Conservation (phyloP, 306 rosid genomes). For the Castanospermum australe region DNA sequence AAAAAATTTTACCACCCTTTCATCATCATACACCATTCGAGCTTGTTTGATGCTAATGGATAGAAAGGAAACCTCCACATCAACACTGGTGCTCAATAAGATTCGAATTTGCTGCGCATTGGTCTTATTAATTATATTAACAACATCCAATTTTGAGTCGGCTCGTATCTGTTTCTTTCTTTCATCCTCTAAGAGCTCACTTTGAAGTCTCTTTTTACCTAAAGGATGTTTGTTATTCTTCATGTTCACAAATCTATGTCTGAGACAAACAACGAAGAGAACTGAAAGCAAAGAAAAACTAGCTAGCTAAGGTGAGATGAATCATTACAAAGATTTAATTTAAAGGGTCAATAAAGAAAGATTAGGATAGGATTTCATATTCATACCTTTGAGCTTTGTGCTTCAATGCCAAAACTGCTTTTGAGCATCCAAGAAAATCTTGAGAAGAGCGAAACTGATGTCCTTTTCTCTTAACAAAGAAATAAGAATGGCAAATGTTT, state of each 20-base stretch:
- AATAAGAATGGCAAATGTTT: too few species aligned
- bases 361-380: neutral
- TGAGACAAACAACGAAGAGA: too few species aligned
- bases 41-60: neutral
- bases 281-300: too few species aligned
- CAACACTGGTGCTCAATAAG: neutral
- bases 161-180: neutral
- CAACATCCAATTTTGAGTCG: neutral
- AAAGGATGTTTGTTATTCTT: neutral
- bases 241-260: too few species aligned
- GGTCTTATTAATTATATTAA: neutral
- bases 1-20: neutral
- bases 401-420: neutral
- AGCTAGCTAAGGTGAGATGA: neutral
- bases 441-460: too few species aligned
- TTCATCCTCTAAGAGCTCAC: neutral
- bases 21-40: neutral
- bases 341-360: neutral
- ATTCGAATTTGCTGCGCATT: neutral
- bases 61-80: neutral
- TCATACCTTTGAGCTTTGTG: neutral
- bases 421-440: too few species aligned
- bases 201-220: neutral
- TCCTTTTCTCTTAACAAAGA: too few species aligned
- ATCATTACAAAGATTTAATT: neutral